These are phyloP conservation scores for Aschersonia sp. DNA, from an alignment of 2,329 filamentous ascomycete species.

Conservation along the genomic window DNA sequence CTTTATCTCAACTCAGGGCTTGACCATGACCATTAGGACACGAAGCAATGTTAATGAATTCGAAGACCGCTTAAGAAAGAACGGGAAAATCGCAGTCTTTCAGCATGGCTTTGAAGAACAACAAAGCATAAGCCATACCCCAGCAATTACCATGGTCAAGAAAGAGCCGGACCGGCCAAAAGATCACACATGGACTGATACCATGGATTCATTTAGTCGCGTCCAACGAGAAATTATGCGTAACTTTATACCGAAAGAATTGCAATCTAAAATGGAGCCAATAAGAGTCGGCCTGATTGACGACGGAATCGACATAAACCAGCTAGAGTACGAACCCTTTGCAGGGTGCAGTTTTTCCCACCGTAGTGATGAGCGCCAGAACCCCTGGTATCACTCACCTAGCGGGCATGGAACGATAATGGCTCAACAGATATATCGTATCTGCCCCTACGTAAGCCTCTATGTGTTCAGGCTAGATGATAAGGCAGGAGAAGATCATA, in stretches of 20 bases:
- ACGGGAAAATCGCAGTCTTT: background rate
- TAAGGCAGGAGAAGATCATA: conserved; percentile 2
- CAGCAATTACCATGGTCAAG: background rate
- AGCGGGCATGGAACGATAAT: conserved; percentile 13
- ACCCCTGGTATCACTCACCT: conserved; percentile 14
- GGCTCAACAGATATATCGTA: conserved; percentile 11
- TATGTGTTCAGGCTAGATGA: conserved; percentile 8
- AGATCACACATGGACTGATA: conserved; percentile 1
- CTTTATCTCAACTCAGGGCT: background rate
- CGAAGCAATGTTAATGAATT: background rate
- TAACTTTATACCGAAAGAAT: background rate
- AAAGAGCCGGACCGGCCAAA: background rate
- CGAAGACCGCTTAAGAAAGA: background rate
- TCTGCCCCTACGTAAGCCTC: conserved; percentile 12
- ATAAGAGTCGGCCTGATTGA: conserved; percentile 21
- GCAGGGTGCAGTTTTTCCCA: conserved; percentile 13
- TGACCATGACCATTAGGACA: background rate
- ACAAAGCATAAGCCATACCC: background rate
- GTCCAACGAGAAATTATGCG: background rate
- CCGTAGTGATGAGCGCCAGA: conserved; percentile 6
- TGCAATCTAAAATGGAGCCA: background rate
- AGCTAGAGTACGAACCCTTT: conserved; percentile 11
- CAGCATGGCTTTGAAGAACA: background rate
- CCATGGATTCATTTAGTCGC: background rate
- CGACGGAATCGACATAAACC: conserved; percentile 18